Evolutionary conservation across 2,329 filamentous ascomycete genomes (phyloP).

Genomic region (Cryphonectria naterciae): DNA sequence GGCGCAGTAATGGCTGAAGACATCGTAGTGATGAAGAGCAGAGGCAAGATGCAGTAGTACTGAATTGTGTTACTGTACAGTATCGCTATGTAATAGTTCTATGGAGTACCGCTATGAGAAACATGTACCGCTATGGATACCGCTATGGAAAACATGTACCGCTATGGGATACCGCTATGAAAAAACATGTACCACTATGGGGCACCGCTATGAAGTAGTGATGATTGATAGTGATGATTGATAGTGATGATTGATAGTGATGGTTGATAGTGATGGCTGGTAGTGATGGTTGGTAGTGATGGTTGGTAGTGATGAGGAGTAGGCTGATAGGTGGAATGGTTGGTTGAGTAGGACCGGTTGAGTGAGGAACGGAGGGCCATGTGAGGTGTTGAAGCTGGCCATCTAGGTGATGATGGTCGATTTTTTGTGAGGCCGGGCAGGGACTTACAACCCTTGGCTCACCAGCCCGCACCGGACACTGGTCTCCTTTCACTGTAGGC

Average conservation of each 20-base stretch:
- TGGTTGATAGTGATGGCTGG: background rate
- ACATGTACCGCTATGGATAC: too few relatives aligned
- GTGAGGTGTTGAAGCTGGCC: background rate
- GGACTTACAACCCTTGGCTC: background rate
- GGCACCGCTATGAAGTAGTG: too few relatives aligned
- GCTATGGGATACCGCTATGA: too few relatives aligned
- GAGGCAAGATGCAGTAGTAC: too few relatives aligned
- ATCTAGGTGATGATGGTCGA: background rate
- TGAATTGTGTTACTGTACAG: background rate
- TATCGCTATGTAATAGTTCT: too few relatives aligned
- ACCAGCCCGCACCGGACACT: constrained; percentile 4
- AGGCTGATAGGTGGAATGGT: background rate
- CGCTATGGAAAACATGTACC: too few relatives aligned
- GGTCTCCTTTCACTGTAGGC: background rate
- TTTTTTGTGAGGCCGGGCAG: background rate
- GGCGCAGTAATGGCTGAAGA: background rate
- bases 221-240: too few relatives aligned
- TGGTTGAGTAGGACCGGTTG: background rate
- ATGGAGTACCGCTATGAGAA: too few relatives aligned
- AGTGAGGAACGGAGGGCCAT: background rate
- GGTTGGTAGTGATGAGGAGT: background rate
- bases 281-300: background rate
- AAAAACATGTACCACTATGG: too few relatives aligned
- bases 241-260: too few relatives aligned
- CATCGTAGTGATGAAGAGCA: too few relatives aligned